These are phyloP conservation scores for Alternaria sp. DNA, from an alignment of 2,329 filamentous ascomycete species.

Conservation along the genomic window DNA sequence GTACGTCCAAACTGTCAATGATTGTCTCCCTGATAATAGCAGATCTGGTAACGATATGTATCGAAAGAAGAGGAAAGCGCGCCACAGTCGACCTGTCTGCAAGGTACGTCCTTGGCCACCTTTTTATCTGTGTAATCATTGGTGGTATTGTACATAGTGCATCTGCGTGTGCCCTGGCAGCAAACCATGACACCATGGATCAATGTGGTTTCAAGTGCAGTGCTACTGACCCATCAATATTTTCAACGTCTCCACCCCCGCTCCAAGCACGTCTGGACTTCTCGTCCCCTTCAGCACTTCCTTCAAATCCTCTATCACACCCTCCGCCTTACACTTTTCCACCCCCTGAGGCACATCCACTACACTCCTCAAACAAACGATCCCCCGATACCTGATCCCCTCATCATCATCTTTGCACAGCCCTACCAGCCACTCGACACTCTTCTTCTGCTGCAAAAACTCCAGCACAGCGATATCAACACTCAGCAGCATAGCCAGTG, in stretches of 20 bases:
- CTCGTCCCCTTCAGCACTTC: slow-evolving; percentile 74
- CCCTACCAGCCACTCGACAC: slow-evolving; percentile 79
- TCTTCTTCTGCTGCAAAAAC: slow-evolving; percentile 72
- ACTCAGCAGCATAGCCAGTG: slow-evolving; percentile 82
- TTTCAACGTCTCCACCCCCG: slow-evolving; percentile 78
- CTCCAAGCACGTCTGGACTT: slow-evolving; percentile 73
- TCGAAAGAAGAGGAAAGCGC: too few relatives aligned
- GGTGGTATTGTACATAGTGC: too few relatives aligned
- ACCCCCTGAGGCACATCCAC: slow-evolving; percentile 62
- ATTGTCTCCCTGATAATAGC: too few relatives aligned
- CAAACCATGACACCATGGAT: too few relatives aligned
- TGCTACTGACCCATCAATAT: slow-evolving; percentile 58
- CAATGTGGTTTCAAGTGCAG: too few relatives aligned
- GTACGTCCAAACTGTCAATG: too few relatives aligned
- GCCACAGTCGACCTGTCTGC: too few relatives aligned
- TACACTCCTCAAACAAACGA: slow-evolving; percentile 79
- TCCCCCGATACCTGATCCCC: slow-evolving; percentile 74
- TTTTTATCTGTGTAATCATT: too few relatives aligned
- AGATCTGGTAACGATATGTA: too few relatives aligned
- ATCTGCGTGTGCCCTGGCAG: too few relatives aligned
- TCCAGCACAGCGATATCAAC: slow-evolving; percentile 78
- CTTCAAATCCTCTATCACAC: slow-evolving; percentile 74
- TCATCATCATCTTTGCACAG: slow-evolving; percentile 77
- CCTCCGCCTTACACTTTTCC: slow-evolving; percentile 60
- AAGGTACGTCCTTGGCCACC: too few relatives aligned